phyloP scores from a whole-genome alignment of 495 filamentous ascomycete genomes.

The Astrothelium macrocarpum region DNA sequence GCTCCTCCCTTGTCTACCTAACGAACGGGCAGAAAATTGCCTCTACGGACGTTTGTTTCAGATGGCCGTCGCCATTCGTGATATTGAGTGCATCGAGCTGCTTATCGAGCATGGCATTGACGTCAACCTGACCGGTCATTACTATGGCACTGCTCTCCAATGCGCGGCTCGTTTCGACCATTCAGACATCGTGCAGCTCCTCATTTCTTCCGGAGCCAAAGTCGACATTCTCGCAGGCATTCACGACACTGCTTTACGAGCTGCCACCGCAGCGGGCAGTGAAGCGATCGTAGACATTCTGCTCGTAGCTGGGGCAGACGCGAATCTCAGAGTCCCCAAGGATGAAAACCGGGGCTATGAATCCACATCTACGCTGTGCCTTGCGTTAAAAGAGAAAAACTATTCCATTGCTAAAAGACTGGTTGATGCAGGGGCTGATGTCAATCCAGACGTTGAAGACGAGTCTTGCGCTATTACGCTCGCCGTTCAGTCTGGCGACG shows the following conservation, averaged over 20 bases:
- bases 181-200: not conserved
- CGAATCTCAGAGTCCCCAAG: no score
- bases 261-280: not conserved
- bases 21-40: not conserved
- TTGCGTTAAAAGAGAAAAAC: not conserved
- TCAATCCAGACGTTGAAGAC: not conserved
- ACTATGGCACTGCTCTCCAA: not conserved
- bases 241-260: not conserved
- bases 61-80: not conserved
- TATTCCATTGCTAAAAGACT: not conserved
- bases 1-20: not conserved
- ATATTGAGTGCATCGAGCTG: not conserved
- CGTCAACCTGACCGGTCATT: not conserved
- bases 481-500: not conserved
- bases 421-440: not conserved
- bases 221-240: not conserved
- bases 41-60: not conserved
- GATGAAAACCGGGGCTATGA: no score
- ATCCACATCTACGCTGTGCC: not conserved
- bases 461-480: not conserved
- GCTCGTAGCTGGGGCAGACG: not conserved
- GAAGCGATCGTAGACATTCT: not conserved
- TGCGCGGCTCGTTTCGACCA: constrained; percentile 2
- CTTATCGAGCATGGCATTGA: not conserved
- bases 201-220: not conserved